Conservation (phyloP, 1,139 yeast species). For the Starmera stellimalicola region DNA sequence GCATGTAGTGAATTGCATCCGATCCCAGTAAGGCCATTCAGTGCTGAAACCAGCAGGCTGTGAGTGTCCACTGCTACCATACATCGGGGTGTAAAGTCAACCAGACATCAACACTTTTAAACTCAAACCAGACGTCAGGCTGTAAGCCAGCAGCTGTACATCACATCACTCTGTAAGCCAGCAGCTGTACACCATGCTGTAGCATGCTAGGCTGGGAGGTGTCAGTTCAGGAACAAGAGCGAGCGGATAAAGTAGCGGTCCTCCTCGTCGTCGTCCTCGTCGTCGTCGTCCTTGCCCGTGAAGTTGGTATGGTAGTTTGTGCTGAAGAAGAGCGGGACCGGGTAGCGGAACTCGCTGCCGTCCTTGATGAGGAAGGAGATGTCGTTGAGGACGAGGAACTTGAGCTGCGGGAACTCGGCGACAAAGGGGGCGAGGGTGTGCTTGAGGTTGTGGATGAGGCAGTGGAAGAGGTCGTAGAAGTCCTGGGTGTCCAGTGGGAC, state of each 20-base stretch:
- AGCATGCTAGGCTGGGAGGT: too few relatives aligned
- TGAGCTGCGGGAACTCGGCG: constrained; percentile 22
- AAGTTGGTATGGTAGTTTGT: constrained; percentile 22
- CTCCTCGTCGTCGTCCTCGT: background rate
- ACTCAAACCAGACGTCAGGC: background rate
- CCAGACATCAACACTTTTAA: too few relatives aligned
- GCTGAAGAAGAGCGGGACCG: constrained; percentile 25
- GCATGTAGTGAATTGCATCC: too few relatives aligned
- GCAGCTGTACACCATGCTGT: too few relatives aligned
- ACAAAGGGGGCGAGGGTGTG: constrained; percentile 26
- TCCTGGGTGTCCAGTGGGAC: constrained; percentile 23
- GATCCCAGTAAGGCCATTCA: too few relatives aligned
- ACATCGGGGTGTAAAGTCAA: too few relatives aligned
- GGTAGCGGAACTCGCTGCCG: constrained; percentile 12
- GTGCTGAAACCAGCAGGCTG: too few relatives aligned
- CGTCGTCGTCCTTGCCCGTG: background rate
- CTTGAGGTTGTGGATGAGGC: constrained; percentile 28
- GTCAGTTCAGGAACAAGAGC: background rate
- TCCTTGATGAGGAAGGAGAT: constrained; percentile 26
- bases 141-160: background rate
- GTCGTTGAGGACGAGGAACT: constrained; percentile 30
- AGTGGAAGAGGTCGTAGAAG: constrained; percentile 24
- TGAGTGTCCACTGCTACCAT: too few relatives aligned
- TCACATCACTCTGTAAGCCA: too few relatives aligned
- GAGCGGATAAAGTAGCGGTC: constrained; percentile 1